Base-by-base conservation (phyloP, 2,329 filamentous ascomycete genomes). In the Clarireedia paspali region DNA sequence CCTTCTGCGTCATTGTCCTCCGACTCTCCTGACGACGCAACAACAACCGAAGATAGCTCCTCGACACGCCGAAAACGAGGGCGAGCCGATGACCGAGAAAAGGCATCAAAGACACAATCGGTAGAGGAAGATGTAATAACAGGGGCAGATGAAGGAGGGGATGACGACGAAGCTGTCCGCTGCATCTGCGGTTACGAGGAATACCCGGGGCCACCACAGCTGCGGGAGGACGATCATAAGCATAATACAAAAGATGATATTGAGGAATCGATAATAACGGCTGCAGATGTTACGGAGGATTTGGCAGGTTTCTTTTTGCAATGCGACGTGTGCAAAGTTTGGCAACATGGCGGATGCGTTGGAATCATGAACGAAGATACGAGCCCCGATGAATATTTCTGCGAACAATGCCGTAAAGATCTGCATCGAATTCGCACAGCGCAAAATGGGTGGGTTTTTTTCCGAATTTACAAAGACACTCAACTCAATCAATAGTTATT, bases 281-380 rank as follows among this genome's bases (percentile, higher is more conserved):
- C 70, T 74, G 84, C 74, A 58, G 69, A 77, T 63, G 67, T 76
- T 61, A 77, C 89, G 60, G 83, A 85, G 34, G 92, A 97, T 62
- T 80, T 92, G 63, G 94, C 92, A 46, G 92, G 91, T 52, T 87
- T 97, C 73, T 99, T 96, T 73, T 91, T 99, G 63, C 92, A 97
- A 76, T 99, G 94, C 80, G 94, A 97, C 73, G 79, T 89, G 62
- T 99, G 94, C 77, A 95, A 95, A 70, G 94, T 97, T 61, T 99
- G 92, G 94, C 94, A 99, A 71, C 94, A 99, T 70, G 94, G 94
- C 66, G 92, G 91, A 59, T 99, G 94, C 69, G 92, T 99, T 58
- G 92, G 94, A 59, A 96, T 99, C 67, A 91, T 95, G 75, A 94
- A 94, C 64, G 92, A 96, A 72, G 87, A 89, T 64, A 86, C 88